Base-by-base conservation (phyloP, 305 asterid species). In the Plantago coronopus region DNA sequence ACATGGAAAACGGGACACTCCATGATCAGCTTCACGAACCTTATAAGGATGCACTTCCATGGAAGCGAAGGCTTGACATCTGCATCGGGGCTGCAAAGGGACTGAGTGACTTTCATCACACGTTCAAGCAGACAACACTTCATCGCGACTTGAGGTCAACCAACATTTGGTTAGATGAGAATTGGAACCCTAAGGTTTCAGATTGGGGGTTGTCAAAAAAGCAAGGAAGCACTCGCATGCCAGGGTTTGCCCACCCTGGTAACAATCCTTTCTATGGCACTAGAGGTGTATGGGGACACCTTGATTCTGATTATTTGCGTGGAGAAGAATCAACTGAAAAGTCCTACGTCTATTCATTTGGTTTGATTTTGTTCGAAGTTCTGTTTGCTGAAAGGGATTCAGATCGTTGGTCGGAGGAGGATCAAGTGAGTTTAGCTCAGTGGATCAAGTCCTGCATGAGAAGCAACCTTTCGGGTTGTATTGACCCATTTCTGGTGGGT, bases 51-150 rank as follows among this genome's bases (percentile, higher is more conserved):
- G 85, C 88, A 65, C 82, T 87, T 68, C 74, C 90, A 50, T 84
- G 90, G 94, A 82, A 72, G 70, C 72, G 47, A 62, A 80, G 93
- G 69, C 86, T 87, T 63, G 79, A 82, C 66, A 80, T 87, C 77
- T 74, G 90, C 78, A 79, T 81, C 45, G 87, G 82, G n/a, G 69
- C 75, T 54, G 87, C 81, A 48, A 64, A 56, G 51, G 89, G 95
- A 20, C 71, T 86, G 51, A 67, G 68, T 64, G 71, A 69, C 70
- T 72, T 82, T 20, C 81, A 71, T 51, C 71, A 83, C 62, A 61
- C 19, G 17, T 42, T 79, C 65, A 70, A 78, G 70, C 78, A 61
- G 62, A 75, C 81, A 19, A 63, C 61, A 63, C 91, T 82, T 57
- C 82, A 80, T 29, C 85, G 77, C 7, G 63, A 74, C 47, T 34